Evolutionary conservation across 2,329 filamentous ascomycete species (phyloP), one percentile per base, ranked within the genome.

Genomic region (Elsinoe arachidis): DNA sequence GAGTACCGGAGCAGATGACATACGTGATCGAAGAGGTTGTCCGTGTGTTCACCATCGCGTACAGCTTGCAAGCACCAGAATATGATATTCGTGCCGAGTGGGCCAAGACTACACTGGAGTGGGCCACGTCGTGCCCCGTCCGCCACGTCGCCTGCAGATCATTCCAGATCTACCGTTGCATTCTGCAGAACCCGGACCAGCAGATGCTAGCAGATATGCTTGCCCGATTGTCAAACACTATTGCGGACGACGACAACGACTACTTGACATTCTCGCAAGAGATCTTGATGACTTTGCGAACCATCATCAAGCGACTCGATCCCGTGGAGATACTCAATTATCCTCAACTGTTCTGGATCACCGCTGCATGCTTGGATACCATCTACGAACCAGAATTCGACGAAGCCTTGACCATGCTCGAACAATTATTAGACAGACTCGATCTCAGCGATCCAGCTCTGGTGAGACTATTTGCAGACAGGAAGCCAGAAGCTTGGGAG

Each of bases 251-350:
- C 64, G 90, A 96, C 66, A 82, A 73, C 56, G 92, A 97, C 72
- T 95, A 96, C 56, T 90, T 96, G 66, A 92, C 90, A 0, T 99
- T 99, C 67, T 95, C 93, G 0, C 92, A 97, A 86, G 95, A 99
- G 69, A 97, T 99, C 58, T 73, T 99, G 55, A 96, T 91, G 0
- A 99, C 95, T 0, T 72, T 99, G 54, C 91, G 95, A 67, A 90
- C 90, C 0, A 86, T 99, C 44, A 95, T 99, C 58, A 81, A 84
- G 63, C 93, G 92, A 57, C 76, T 97, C 26, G 85, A 91, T 17
- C 79, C 87, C 0, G 81, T 87, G 37, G 87, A 91, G 68, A 78
- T 99, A 1, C 73, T 95, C 49, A 84, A 85, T n/a, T 96, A 96
- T 63, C 93, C 93, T 1, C 92, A 97, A 66, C 77, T 99, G 1